Percentiles rank a stretch among this genome's conserved stretches.
Evolutionary conservation across 129 eudicot genomes (phyloP).

Genomic region (Saussurea involucrata): DNA sequence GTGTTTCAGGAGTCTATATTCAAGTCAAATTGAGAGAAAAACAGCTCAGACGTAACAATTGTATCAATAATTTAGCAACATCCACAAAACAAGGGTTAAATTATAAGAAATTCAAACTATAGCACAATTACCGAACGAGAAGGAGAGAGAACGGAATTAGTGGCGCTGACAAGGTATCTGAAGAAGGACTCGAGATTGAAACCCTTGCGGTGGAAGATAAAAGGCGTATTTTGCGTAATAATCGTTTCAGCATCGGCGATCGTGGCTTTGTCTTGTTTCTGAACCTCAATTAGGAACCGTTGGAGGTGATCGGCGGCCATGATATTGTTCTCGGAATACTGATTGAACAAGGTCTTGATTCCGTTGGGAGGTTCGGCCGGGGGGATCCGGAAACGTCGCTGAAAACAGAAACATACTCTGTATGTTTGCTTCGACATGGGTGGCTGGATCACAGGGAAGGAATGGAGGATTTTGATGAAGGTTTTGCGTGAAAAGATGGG

Average conservation of each 20-base stretch:
- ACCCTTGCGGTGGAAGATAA: constrained; percentile 50
- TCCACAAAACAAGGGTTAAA: neutral
- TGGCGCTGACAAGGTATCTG: constrained; percentile 48
- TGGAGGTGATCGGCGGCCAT: constrained; percentile 55
- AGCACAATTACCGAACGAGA: constrained; percentile 42
- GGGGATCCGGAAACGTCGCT: constrained; percentile 51
- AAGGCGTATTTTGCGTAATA: constrained; percentile 35
- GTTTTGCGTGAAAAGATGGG: neutral
- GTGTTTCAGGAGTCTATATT: too few relatives aligned
- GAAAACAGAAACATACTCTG: constrained; percentile 74
- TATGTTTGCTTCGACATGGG: constrained; percentile 54
- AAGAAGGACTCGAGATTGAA: constrained; percentile 67
- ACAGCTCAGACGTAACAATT: neutral
- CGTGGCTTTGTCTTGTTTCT: constrained; percentile 48
- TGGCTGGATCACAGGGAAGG: constrained; percentile 13
- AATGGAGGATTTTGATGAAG: constrained; percentile 36
- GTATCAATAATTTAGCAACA: neutral
- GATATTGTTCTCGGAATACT: constrained; percentile 49
- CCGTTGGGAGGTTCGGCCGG: constrained; percentile 57
- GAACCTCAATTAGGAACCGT: constrained; percentile 54
- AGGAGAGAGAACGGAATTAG: constrained; percentile 54
- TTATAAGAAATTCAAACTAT: neutral
- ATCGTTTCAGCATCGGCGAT: constrained; percentile 61
- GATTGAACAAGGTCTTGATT: constrained; percentile 38
- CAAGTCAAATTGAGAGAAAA: neutral